These are phyloP conservation scores for Platismatia glauca DNA, from an alignment of 495 filamentous ascomycete species.

Conservation along the genomic window DNA sequence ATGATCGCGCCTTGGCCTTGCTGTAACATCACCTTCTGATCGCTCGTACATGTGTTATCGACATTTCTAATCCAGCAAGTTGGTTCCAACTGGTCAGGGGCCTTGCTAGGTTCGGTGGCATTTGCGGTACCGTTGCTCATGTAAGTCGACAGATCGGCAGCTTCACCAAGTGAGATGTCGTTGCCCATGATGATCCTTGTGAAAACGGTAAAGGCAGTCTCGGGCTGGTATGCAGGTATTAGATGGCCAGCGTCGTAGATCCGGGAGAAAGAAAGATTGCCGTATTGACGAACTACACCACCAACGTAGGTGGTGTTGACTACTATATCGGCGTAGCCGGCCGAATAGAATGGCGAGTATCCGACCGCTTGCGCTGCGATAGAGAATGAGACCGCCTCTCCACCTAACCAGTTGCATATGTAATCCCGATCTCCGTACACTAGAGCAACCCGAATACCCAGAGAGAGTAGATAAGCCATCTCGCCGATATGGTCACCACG, in stretches of 20 bases:
- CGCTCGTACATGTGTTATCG: constrained; percentile 39
- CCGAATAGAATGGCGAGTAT: constrained; percentile 32
- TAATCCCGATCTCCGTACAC: constrained; percentile 48
- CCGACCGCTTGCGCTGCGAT: constrained; percentile 27
- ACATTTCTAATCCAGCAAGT: constrained; percentile 52
- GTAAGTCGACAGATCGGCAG: constrained; percentile 41
- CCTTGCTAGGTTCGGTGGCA: constrained; percentile 36
- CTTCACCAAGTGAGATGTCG: constrained; percentile 35
- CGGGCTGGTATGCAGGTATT: constrained; percentile 39
- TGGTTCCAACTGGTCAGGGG: constrained; percentile 34
- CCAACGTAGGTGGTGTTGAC: constrained; percentile 45
- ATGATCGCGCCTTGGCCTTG: constrained; percentile 35
- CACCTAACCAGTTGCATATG: constrained; percentile 57
- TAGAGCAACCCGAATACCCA: constrained; percentile 35
- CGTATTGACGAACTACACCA: constrained; percentile 40
- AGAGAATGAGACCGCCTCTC: constrained; percentile 32
- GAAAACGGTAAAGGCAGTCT: constrained; percentile 28
- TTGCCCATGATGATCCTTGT: constrained; percentile 25
- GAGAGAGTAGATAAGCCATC: constrained; percentile 43
- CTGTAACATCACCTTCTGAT: constrained; percentile 38
- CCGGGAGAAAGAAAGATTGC: constrained; percentile 43
- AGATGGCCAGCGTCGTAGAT: constrained; percentile 44
- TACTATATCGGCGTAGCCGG: constrained; percentile 47
- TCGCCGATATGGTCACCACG: constrained; percentile 39
- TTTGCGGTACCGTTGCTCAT: constrained; percentile 44